These are phyloP conservation scores for Cyberlindnera amylophila DNA, from an alignment of 805 yeast genomes.

Conservation along the genomic window DNA sequence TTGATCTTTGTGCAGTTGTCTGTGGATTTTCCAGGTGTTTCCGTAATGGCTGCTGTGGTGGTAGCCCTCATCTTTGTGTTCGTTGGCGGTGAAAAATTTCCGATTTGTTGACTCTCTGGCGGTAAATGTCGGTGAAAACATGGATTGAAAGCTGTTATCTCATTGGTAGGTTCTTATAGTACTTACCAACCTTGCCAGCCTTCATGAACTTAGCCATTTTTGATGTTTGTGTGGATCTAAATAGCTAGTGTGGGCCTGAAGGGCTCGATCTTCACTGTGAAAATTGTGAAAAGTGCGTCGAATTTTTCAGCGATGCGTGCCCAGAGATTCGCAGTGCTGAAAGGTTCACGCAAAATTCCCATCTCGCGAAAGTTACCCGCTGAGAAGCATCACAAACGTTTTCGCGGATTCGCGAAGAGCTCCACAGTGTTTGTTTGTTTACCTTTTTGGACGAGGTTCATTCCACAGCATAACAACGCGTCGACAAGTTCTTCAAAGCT, in stretches of 20 bases:
- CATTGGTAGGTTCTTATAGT: constrained; percentile 15
- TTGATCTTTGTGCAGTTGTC: too few species aligned
- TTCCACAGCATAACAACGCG: neutral
- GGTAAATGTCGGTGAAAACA: neutral
- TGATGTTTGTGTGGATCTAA: constrained; percentile 11
- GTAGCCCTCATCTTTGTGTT: constrained; percentile 7
- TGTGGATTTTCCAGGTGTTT: too few species aligned
- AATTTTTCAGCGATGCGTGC: constrained; percentile 19
- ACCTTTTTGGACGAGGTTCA: constrained; percentile 5
- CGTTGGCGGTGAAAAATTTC: constrained; percentile 1
- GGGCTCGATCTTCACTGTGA: constrained; percentile 16
- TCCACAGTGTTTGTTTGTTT: constrained; percentile 13
- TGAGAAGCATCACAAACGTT: too few species aligned
- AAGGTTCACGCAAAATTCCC: constrained; percentile 11
- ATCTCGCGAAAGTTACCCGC: constrained; percentile 3
- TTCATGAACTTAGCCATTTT: constrained; percentile 98
- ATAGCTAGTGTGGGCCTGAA: constrained; percentile 1
- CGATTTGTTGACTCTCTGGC: neutral
- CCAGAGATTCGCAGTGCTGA: constrained; percentile 24
- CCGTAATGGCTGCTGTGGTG: too few species aligned
- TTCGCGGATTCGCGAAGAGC: neutral
- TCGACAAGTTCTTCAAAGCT: too few species aligned
- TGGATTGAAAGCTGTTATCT: neutral
- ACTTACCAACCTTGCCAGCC: constrained; percentile 93
- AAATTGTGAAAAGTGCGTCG: constrained; percentile 25